These are phyloP conservation scores for Bipolaris zeicola DNA, from an alignment of 2,329 filamentous ascomycete species.

Conservation along the genomic window DNA sequence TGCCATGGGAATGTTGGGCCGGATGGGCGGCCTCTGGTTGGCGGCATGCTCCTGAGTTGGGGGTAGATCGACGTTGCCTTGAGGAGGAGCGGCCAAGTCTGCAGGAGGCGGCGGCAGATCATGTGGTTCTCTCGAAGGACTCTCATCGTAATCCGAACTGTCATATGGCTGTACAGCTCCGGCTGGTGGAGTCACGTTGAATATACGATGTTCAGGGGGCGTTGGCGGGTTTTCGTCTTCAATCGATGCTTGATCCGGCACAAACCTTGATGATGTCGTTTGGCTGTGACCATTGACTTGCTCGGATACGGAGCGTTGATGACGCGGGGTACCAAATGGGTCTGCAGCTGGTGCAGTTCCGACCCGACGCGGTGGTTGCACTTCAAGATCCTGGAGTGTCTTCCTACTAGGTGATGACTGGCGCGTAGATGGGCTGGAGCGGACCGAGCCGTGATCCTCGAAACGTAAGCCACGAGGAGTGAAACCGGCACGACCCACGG, in stretches of 20 bases:
- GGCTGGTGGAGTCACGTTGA: conserved; percentile 22
- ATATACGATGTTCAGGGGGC: conserved; percentile 49
- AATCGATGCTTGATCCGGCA: conserved; percentile 42
- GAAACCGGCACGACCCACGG: conserved; percentile 49
- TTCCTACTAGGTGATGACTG: conserved; percentile 50
- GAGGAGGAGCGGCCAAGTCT: conserved; percentile 55
- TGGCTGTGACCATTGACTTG: conserved; percentile 51
- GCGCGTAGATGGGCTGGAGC: conserved; percentile 54
- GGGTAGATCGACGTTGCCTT: conserved; percentile 76
- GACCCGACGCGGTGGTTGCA: conserved; percentile 45
- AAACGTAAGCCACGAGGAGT: conserved; percentile 49
- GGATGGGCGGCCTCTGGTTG: conserved; percentile 69
- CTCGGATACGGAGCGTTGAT: conserved; percentile 58
- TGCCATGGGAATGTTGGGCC: conserved; percentile 75
- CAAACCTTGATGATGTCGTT: conserved; percentile 48
- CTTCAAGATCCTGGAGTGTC: conserved; percentile 24
- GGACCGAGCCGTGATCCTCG: conserved; percentile 49
- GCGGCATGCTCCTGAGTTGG: conserved; percentile 80
- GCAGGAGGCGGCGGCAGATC: conserved; percentile 43
- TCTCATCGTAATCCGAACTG: conserved; percentile 39
- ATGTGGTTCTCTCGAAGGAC: conserved; percentile 32
- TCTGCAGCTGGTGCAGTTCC: conserved; percentile 51
- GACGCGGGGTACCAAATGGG: conserved; percentile 40
- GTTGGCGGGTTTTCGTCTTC: conserved; percentile 47
- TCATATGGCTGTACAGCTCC: conserved; percentile 33